phyloP scores from a whole-genome alignment of 2,329 filamentous ascomycete genomes.

The Aureobasidium pullulans region DNA sequence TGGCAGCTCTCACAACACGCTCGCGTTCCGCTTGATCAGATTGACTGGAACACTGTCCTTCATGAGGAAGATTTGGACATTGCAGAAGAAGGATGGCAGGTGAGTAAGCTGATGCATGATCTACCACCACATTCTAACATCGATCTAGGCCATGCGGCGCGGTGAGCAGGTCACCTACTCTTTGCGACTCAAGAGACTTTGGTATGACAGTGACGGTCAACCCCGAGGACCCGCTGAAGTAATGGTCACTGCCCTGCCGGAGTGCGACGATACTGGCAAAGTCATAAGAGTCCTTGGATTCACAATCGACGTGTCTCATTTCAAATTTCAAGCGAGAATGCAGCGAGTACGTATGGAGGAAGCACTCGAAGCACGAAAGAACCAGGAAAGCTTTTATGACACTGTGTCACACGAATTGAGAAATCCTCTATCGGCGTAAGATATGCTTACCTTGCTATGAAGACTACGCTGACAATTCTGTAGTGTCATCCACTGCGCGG shows the following conservation, averaged over 20 bases:
- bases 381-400: conserved; percentile 21
- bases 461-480: neutral
- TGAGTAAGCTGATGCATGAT: conserved; percentile 14
- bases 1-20: conserved; percentile 9
- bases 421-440: conserved; percentile 33
- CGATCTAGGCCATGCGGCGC: neutral
- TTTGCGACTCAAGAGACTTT: conserved; percentile 30
- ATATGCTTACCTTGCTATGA: conserved; percentile 14
- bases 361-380: conserved; percentile 28
- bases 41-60: conserved; percentile 21
- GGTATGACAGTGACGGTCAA: conserved; percentile 18
- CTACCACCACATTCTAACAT: neutral
- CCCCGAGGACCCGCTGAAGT: conserved; percentile 24
- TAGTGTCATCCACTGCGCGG: conserved; percentile 37
- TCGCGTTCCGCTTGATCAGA: conserved; percentile 15
- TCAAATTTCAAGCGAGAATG: conserved; percentile 26
- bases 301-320: conserved; percentile 27
- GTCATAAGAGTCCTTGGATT: conserved; percentile 24
- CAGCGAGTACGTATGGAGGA: conserved; percentile 26
- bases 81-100: conserved; percentile 27
- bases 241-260: conserved; percentile 26
- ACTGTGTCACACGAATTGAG: conserved; percentile 25
- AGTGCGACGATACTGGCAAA: conserved; percentile 23
- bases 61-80: conserved; percentile 27
- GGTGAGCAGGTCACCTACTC: conserved; percentile 25